Base-by-base conservation (phyloP, 371 early-diverging fungal genomes). In the Mucor plumbeus region DNA sequence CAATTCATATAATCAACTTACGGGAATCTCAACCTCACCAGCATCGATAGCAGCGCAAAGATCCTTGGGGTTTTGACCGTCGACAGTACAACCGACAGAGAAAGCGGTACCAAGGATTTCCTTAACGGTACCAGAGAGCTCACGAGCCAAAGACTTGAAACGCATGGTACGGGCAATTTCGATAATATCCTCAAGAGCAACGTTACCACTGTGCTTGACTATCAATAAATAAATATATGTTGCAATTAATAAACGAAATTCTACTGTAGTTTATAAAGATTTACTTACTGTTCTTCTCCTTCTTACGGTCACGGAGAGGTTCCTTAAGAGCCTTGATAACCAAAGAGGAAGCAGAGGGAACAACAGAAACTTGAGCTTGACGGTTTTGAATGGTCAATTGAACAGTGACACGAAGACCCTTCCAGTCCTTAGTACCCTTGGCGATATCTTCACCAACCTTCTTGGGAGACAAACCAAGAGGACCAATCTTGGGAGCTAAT, bases 401-500 rank as follows among this genome's bases (percentile, higher is more conserved):
- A 68, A 99, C 99, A 74, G 99, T 97, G 31, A 99, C 92, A 81
- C 95, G 94, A 68, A 99, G 91, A 85, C 99, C 96, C 90, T 97
- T 97, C 92, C 93, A 99, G 75, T 95, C 97, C 67, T 73, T 73
- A 57, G 74, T 70, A 74, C 95, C 97, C 92, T 99, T 98, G 86
- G 97, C 98, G 69, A 99, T 98, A 85, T 99, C 99, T 87, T 99
- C 99, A 87, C 99, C 99, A 72, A 99, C 96, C 89, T 97, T 97
- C 90, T 99, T 99, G 83, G 99, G 98, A 63, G 96, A 92, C 85
- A 99, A 88, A 94, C 99, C 99, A 74, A 99, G 92, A 75, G 98
- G 98, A 93, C 99, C 99, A 73, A 98, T 94, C 91, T 97, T 98
- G 83, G 98, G 99, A 63, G 99, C 99, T 38, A 38, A 94, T 65